Evolutionary conservation across 257 asterid genomes (phyloP).

Genomic region (Vinca minor): DNA sequence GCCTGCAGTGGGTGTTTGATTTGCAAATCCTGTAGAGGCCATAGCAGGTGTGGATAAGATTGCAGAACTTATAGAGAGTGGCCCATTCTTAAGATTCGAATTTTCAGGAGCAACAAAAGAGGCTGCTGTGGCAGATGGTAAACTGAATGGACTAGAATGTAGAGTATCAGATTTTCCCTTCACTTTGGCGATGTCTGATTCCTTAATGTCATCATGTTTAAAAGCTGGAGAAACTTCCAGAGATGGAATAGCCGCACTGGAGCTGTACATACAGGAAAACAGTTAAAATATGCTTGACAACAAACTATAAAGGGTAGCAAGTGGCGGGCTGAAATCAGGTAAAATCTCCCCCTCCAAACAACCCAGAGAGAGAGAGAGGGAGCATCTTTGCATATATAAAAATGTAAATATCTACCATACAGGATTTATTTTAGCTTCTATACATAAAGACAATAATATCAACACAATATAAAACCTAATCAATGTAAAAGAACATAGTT

Average conservation of each 20-base stretch:
- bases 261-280: slow-evolving; percentile 35
- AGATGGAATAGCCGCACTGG: slow-evolving; percentile 19
- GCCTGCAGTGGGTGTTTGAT: slow-evolving; percentile 21
- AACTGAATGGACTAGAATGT: slow-evolving; percentile 22
- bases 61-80: slow-evolving; percentile 18
- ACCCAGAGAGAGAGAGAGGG: no score
- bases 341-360: no score
- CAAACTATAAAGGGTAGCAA: no score
- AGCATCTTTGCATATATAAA: no score
- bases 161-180: slow-evolving; percentile 34
- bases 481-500: not conserved
- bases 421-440: not conserved
- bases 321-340: not conserved
- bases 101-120: slow-evolving; percentile 8
- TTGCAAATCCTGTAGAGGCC: slow-evolving; percentile 21
- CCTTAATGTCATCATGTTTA: slow-evolving; percentile 18
- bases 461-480: not conserved
- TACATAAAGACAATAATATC: not conserved
- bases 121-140: slow-evolving; percentile 10
- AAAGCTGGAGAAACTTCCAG: slow-evolving; percentile 23
- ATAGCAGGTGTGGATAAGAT: slow-evolving; percentile 22
- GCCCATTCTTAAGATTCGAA: slow-evolving; percentile 24
- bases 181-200: slow-evolving; percentile 26
- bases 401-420: no score
- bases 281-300: slow-evolving; percentile 13